phyloP scores from a whole-genome alignment of 208 protist species.

The Acanthamoeba royreba region DNA sequence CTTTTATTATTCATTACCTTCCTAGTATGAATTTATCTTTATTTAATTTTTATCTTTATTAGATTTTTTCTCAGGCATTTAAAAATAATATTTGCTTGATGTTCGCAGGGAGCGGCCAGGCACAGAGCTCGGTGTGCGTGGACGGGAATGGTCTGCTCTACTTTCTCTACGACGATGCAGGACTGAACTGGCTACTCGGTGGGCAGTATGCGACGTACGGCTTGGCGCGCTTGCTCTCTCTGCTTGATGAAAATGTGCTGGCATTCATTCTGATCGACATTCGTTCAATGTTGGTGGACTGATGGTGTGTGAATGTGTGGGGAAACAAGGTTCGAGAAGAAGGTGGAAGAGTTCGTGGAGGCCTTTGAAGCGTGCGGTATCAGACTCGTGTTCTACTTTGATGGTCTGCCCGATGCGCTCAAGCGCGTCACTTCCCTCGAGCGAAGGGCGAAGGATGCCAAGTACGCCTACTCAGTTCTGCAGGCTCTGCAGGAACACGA shows the following conservation, averaged over 20 bases:
- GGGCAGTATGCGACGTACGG: neutral
- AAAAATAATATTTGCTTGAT: neutral
- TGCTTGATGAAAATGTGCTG: neutral
- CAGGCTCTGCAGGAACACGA: neutral
- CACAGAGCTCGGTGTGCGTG: neutral
- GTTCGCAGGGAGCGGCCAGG: neutral
- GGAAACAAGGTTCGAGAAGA: neutral
- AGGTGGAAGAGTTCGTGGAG: neutral
- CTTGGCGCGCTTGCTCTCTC: neutral
- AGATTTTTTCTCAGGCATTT: too few species aligned
- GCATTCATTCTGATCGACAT: too few species aligned
- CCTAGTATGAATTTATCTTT: too few species aligned
- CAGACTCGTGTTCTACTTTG: neutral
- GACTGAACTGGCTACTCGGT: neutral
- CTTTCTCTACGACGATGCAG: neutral
- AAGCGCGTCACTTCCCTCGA: neutral
- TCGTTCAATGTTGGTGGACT: too few species aligned
- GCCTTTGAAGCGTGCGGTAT: neutral
- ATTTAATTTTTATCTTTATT: too few species aligned
- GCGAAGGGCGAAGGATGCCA: neutral
- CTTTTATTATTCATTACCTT: too few species aligned
- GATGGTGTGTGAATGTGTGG: too few species aligned
- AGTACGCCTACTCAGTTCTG: neutral
- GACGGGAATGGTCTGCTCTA: slow-evolving; percentile 11
- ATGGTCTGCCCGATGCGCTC: neutral